Evolutionary conservation across 306 rosid species (phyloP), one percentile per base, ranked within the genome.

Genomic region (Citrullus mucosospermus): DNA sequence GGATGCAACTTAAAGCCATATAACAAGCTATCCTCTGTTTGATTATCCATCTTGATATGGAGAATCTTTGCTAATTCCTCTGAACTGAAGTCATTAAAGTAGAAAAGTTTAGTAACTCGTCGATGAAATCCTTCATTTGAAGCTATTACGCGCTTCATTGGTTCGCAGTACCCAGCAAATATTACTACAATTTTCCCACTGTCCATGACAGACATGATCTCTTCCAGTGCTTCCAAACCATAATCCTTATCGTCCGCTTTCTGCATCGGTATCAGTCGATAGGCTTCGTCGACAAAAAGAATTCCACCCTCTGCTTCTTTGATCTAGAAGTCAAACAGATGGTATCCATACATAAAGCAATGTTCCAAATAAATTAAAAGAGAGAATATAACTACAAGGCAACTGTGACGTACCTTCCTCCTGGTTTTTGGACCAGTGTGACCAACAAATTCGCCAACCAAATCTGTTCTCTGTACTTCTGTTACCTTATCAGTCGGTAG

Each of bases 151-250:
- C 98, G 91, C 78, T 96, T 88, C 99, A 96, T 96, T 12, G 98
- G 99, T 68, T 92, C 94, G 0, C 88, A 83, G 82, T 96, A 92
- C 16, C 99, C 99, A 2, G 99, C 97, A 82, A 96, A 96, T 84
- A 96, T 93, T 68, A 96, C 97, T 12, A 90, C 96, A 41, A 96
- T 66, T 73, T 96, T 92, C 78, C 98, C 98, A 83, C 90, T 84
- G 86, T 96, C 99, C 99, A 96, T 96, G 76, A 96, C 93, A 69
- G 98, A 96, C 99, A 96, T 92, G 68, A 96, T 92, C 88, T 96
- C 99, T 89, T 96, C 99, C 77, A 96, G 78, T 69, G 99, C 98
- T 85, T 96, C 99, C 82, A 96, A 90, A 22, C 99, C 99, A 0
- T 90, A 96, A 88, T 96, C 99, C 84, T 92, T 91, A 76, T 95